Evolutionary conservation across 768 basidiomycete species (phyloP).

Genomic region (Mrakia frigida): DNA sequence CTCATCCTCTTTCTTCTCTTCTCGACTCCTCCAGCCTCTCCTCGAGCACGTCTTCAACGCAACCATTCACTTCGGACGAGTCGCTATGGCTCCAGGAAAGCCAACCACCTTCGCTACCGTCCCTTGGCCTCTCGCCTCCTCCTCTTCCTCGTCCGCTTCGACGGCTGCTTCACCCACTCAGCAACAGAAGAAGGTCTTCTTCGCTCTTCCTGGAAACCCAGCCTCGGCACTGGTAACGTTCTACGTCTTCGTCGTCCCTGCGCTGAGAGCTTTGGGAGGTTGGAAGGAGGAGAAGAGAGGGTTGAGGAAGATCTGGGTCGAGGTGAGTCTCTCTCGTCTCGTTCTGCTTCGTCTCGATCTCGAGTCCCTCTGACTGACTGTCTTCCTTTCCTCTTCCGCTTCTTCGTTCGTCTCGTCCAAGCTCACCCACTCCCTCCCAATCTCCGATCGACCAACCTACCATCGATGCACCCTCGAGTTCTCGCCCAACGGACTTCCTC

Average conservation of each 20-base stretch:
- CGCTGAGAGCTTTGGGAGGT: conserved; percentile 65
- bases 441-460: conserved; percentile 74
- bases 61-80: conserved; percentile 77
- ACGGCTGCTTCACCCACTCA: conserved; percentile 33
- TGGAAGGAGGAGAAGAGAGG: conserved; percentile 50
- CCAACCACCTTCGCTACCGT: conserved; percentile 85
- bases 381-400: too few relatives aligned
- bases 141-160: not conserved
- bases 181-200: conserved; percentile 56
- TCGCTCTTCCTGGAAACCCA: conserved; percentile 84
- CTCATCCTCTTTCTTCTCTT: not conserved
- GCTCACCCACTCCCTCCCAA: conserved; percentile 49
- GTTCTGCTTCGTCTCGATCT: not conserved
- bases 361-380: not conserved
- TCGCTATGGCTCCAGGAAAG: conserved; percentile 63
- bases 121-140: conserved; percentile 42
- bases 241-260: conserved; percentile 76
- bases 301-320: conserved; percentile 36
- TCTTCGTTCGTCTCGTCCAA: not conserved
- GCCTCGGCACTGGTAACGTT: conserved; percentile 83
- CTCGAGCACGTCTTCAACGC: conserved; percentile 74
- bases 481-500: conserved; percentile 50
- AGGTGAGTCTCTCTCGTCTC: not conserved
- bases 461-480: conserved; percentile 64
- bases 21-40: conserved; percentile 51